Percentiles rank a stretch among this genome's conserved stretches.
Conservation (phyloP, 768 basidiomycete genomes). For the Mycena vitilis region DNA sequence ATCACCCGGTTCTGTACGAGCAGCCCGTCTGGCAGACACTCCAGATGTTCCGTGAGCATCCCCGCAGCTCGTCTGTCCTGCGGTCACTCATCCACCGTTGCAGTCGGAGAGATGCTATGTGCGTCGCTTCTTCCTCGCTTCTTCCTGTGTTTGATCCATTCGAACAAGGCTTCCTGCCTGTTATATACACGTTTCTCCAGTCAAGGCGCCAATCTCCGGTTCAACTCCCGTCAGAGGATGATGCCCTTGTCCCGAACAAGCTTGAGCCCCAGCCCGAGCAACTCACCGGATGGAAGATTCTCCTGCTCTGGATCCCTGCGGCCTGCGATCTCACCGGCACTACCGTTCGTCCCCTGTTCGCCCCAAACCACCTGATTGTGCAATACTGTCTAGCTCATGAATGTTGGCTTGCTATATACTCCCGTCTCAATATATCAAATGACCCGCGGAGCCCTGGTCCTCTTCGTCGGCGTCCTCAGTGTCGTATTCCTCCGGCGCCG, state of each 20-base stretch:
- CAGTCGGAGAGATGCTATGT: slow-evolving; percentile 96
- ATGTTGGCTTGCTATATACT: slow-evolving; percentile 93
- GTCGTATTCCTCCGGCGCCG: slow-evolving; percentile 90
- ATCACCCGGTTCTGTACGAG: slow-evolving; percentile 81
- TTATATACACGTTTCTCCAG: slow-evolving; percentile 76
- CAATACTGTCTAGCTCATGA: slow-evolving; percentile 74
- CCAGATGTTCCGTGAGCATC: slow-evolving; percentile 84
- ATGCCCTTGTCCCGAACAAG: slow-evolving; percentile 52
- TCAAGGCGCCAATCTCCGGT: slow-evolving; percentile 61
- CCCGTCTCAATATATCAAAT: slow-evolving; percentile 99
- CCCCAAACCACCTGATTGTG: slow-evolving; percentile 23
- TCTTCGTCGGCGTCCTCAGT: slow-evolving; percentile 92
- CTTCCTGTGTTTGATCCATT: slow-evolving; percentile 37
- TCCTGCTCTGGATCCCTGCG: slow-evolving; percentile 90
- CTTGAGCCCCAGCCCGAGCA: slow-evolving; percentile 49
- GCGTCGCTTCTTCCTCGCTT: slow-evolving; percentile 50
- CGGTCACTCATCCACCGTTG: slow-evolving; percentile 44
- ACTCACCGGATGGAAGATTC: slow-evolving; percentile 74
- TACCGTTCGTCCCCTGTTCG: slow-evolving; percentile 65
- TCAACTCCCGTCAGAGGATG: slow-evolving; percentile 64
- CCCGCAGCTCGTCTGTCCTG: slow-evolving; percentile 30
- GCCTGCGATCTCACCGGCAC: slow-evolving; percentile 92
- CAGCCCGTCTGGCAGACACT: slow-evolving; percentile 95
- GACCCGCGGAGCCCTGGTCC: slow-evolving; percentile 92
- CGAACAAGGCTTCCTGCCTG: slow-evolving; percentile 82